Evolutionary conservation across 208 protist species (phyloP).

Genomic region (Trypanosoma caninum): DNA sequence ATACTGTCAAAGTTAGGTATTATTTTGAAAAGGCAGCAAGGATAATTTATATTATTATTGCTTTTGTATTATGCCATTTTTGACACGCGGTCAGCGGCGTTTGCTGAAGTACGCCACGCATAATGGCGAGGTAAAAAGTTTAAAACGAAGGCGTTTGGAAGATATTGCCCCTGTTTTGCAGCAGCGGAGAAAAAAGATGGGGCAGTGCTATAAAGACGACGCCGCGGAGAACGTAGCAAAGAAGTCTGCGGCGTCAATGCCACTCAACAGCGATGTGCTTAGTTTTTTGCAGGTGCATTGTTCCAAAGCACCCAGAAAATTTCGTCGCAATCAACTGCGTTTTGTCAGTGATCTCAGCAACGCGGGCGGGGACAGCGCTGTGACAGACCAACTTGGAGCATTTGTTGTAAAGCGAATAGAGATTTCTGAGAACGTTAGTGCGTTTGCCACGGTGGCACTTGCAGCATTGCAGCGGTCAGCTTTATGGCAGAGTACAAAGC

Average conservation of each 20-base stretch:
- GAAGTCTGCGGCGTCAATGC: neutral
- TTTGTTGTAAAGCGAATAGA: conserved; percentile 36
- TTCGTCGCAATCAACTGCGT: conserved; percentile 19
- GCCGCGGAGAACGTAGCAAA: neutral
- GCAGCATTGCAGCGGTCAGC: conserved; percentile 34
- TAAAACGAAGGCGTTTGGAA: conserved; percentile 39
- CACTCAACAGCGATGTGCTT: conserved; percentile 15
- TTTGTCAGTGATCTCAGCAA: conserved; percentile 23
- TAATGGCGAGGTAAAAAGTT: conserved; percentile 14
- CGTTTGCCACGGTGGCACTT: conserved; percentile 23
- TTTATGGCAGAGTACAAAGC: neutral
- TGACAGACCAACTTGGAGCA: neutral
- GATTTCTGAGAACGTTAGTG: conserved; percentile 11
- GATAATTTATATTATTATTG: neutral
- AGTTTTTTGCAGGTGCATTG: conserved; percentile 16
- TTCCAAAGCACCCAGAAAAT: conserved; percentile 15
- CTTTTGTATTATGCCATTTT: conserved; percentile 15
- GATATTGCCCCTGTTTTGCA: conserved; percentile 65
- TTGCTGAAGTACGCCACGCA: conserved; percentile 40
- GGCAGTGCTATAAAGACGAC: neutral
- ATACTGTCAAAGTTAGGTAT: too few relatives aligned
- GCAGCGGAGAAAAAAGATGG: conserved; percentile 13
- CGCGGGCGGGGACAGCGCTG: neutral
- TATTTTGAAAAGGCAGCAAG: too few relatives aligned
- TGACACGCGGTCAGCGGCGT: conserved; percentile 43